phyloP scores from a whole-genome alignment of 768 basidiomycete genomes.

The Amanita pallidorosea region DNA sequence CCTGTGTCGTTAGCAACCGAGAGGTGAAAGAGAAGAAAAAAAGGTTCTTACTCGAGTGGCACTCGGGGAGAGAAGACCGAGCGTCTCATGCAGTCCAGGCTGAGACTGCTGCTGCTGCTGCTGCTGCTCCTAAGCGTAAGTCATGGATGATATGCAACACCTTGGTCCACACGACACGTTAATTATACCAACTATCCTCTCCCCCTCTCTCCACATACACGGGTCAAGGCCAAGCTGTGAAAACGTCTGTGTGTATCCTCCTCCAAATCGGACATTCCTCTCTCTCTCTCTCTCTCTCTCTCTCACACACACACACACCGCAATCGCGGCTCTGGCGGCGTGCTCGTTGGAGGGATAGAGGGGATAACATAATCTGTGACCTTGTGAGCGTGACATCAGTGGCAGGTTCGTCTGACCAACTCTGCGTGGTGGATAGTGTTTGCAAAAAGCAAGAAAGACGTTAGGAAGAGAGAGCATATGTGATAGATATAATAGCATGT shows the following conservation, averaged over 20 bases:
- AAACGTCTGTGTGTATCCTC: neutral
- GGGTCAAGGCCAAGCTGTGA: neutral
- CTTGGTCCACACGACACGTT: neutral
- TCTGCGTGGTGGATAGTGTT: neutral
- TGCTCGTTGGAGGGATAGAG: neutral
- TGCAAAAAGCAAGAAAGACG: neutral
- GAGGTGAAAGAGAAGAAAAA: too few species aligned
- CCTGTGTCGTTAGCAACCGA: too few species aligned
- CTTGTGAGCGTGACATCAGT: neutral
- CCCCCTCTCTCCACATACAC: neutral
- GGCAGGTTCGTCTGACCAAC: neutral
- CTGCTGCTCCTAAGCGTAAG: neutral
- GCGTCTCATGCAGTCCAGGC: too few species aligned
- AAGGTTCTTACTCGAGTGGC: too few species aligned
- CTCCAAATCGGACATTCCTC: neutral
- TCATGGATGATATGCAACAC: neutral
- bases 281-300: neutral
- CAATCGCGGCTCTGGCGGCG: too few species aligned
- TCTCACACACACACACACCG: too few species aligned
- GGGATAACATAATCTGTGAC: neutral
- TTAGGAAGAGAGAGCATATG: slow-evolving; percentile 2
- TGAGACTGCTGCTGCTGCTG: too few species aligned
- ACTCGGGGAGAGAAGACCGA: too few species aligned
- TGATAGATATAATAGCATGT: slow-evolving; percentile 1
- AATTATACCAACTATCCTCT: neutral